Base-by-base conservation (phyloP, 495 filamentous ascomycete genomes). In the Friedmanniomyces simplex region DNA sequence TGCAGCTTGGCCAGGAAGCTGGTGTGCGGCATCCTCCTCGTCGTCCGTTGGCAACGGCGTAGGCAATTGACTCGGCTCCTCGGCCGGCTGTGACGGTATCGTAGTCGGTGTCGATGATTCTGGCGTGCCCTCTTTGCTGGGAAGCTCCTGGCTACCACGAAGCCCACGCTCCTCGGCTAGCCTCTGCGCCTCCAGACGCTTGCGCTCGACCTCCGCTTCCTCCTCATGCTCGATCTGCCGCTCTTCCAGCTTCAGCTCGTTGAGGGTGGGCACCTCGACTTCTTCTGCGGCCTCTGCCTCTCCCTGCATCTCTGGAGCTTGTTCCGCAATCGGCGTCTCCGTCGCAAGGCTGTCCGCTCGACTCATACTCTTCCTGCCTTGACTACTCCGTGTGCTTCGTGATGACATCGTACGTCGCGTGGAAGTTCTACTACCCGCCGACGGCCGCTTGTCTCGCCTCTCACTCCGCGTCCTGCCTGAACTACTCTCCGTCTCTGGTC, bases 191-290 rank as follows among this genome's bases (percentile, higher is more conserved):
- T 84, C 87, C 54, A 80, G 69, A 47, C 91, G 77, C 67, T 82
- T 87, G 52, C 77, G 77, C 67, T 84, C 77, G 45, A 95, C 73
- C 48, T 83, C 79, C 22, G 76, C 74, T 59, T 90, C 83, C 64
- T 96, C 89, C 67, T 89, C 77, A 37, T 72, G 67, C 58, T 77
- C 79, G 0, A 82, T 71, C 22, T 73, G 77, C 42, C 87, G 81
- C 60, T 97, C 91, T 68, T 96, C 89, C 47, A 77, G 74, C 62
- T 85, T 82, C 24, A 96, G 65, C 61, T 93, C 86, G 13, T 77
- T 78, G 24, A 95, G 74, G 2, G 87, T 85, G 3, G 81, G 77
- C 0, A 72, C 69, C 16, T 71, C 67, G 21, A 67, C 64, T 51
- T 70, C 71, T 42, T 22, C 65, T 0, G 58, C 57, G 12, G 61